These are phyloP conservation scores for Aspergillus brunneoviolaceus DNA, from an alignment of 2,329 filamentous ascomycete genomes.

Conservation along the genomic window DNA sequence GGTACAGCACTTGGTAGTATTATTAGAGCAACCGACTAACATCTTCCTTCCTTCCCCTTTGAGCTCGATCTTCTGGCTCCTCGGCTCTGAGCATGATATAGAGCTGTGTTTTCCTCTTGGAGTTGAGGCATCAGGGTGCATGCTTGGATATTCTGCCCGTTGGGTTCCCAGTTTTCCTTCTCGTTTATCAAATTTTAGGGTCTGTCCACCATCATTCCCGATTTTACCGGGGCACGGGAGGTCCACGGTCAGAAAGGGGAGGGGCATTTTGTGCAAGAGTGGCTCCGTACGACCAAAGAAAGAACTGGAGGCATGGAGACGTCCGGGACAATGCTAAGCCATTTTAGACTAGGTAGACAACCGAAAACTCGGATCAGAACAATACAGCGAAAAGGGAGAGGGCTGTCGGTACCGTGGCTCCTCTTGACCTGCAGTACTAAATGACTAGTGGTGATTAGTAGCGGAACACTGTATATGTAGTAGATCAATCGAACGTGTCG, in stretches of 20 bases:
- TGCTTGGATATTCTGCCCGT: neutral
- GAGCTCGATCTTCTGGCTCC: neutral
- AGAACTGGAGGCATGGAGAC: constrained; percentile 10
- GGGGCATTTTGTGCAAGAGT: constrained; percentile 10
- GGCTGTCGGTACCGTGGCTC: constrained; percentile 16
- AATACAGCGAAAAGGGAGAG: constrained; percentile 15
- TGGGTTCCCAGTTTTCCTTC: neutral
- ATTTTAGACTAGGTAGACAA: constrained; percentile 10
- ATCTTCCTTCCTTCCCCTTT: neutral
- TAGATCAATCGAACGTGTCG: constrained; percentile 15
- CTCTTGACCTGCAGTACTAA: constrained; percentile 14
- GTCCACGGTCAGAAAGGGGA: constrained; percentile 2
- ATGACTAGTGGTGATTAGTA: constrained; percentile 19
- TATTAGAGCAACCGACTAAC: neutral
- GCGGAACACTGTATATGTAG: constrained; percentile 10
- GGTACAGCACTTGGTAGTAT: neutral
- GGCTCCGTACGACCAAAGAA: constrained; percentile 13
- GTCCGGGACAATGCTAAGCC: constrained; percentile 16
- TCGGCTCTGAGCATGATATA: neutral
- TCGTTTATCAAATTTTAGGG: neutral
- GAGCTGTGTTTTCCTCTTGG: neutral
- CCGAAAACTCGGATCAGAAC: constrained; percentile 18
- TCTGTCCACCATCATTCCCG: constrained; percentile 1
- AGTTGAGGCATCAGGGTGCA: neutral
- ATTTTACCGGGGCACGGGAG: constrained; percentile 6